Percentiles rank a stretch among this genome's conserved stretches.
Evolutionary conservation across 768 basidiomycete species (phyloP).

Genomic region (Strobilomyces dryophilus): DNA sequence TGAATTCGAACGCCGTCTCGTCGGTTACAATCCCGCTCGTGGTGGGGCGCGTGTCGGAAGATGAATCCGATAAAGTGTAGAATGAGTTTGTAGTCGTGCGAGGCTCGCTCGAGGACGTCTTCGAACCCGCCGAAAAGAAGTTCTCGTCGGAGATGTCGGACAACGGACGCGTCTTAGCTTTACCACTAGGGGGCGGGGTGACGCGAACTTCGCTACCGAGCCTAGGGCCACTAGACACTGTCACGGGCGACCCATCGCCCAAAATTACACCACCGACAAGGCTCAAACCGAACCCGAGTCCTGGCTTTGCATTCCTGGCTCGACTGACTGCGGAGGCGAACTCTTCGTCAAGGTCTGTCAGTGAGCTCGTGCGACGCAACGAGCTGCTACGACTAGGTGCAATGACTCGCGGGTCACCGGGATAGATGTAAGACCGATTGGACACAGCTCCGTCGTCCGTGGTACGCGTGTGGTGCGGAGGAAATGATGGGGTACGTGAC

Average conservation of each 20-base stretch:
- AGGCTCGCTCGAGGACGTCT: slow-evolving; percentile 29
- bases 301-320: slow-evolving; percentile 37
- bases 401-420: slow-evolving; percentile 70
- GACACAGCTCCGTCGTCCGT: slow-evolving; percentile 72
- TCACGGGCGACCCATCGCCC: slow-evolving; percentile 63
- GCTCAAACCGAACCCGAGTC: slow-evolving; percentile 44
- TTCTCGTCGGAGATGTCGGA: slow-evolving; percentile 40
- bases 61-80: slow-evolving; percentile 31
- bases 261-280: slow-evolving; percentile 37
- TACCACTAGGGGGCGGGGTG: slow-evolving; percentile 43
- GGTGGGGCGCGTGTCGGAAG: slow-evolving; percentile 26
- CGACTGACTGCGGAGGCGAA: slow-evolving; percentile 43
- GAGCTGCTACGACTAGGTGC: slow-evolving; percentile 60
- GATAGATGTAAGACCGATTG: slow-evolving; percentile 63
- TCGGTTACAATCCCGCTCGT: slow-evolving; percentile 34
- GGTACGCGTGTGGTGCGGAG: slow-evolving; percentile 60
- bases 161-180: slow-evolving; percentile 27
- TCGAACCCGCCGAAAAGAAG: slow-evolving; percentile 43
- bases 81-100: slow-evolving; percentile 29
- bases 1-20: slow-evolving; percentile 36
- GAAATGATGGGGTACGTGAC: slow-evolving; percentile 43
- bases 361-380: slow-evolving; percentile 62
- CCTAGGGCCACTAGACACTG: slow-evolving; percentile 61
- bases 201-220: slow-evolving; percentile 39
- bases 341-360: slow-evolving; percentile 70